Evolutionary conservation across 371 early-diverging fungal species (phyloP).

Genomic region (Sporodiniella umbellata): DNA sequence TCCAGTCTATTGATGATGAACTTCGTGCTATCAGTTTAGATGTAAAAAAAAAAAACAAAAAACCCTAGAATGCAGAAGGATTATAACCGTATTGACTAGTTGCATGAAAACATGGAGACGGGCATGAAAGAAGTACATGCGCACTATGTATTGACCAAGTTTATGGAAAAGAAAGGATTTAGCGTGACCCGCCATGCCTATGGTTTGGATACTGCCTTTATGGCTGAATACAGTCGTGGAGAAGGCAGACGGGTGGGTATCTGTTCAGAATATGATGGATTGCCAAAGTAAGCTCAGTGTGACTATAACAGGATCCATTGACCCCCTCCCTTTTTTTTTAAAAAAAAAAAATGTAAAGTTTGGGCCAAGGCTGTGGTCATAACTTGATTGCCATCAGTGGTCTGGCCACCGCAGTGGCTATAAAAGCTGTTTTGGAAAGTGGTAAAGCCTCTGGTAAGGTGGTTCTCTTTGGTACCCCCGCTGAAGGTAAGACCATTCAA

Average conservation of each 20-base stretch:
- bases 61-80: neutral
- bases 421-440: conserved; percentile 51
- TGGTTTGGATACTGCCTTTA: conserved; percentile 61
- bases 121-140: conserved; percentile 59
- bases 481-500: conserved; percentile 47
- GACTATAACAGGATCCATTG: neutral
- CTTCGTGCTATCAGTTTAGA: conserved; percentile 57
- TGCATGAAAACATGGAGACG: conserved; percentile 62
- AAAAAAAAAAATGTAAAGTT: conserved; percentile 12
- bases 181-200: conserved; percentile 50
- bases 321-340: too few species aligned
- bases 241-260: conserved; percentile 46
- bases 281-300: conserved; percentile 45
- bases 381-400: conserved; percentile 71
- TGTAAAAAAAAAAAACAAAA: conserved; percentile 18
- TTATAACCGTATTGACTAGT: conserved; percentile 24
- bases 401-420: conserved; percentile 64
- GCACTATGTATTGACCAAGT: conserved; percentile 51
- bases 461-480: conserved; percentile 77
- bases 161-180: conserved; percentile 55
- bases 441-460: conserved; percentile 57
- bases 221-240: conserved; percentile 52
- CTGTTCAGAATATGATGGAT: conserved; percentile 67
- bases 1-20: conserved; percentile 37
- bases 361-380: conserved; percentile 69